Conservation (phyloP, 2,329 filamentous ascomycete genomes). For the Ascochyta fabae region DNA sequence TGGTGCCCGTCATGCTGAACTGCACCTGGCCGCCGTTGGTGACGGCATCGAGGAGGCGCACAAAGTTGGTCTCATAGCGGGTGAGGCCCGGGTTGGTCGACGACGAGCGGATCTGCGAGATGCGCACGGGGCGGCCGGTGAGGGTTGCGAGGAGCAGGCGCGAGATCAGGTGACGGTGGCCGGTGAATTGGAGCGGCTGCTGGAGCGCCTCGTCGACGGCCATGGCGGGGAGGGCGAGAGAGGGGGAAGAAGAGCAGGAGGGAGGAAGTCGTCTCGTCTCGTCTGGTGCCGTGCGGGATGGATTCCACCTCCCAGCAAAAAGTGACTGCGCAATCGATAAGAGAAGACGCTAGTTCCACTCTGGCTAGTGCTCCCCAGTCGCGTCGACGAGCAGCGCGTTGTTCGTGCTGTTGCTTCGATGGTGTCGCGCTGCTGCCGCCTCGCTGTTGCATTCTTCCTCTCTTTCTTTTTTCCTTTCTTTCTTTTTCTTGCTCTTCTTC, state of each 20-base stretch:
- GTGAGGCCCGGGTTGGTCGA: constrained; percentile 89
- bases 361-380: not conserved
- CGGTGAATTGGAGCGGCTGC: constrained; percentile 74
- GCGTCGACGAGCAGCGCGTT: not conserved
- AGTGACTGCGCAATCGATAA: constrained; percentile 12
- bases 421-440: no score
- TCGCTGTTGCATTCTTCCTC: no score
- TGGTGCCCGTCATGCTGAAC: constrained; percentile 95
- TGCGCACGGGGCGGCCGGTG: constrained; percentile 85
- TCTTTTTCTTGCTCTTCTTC: no score
- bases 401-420: not conserved
- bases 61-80: constrained; percentile 91
- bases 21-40: constrained; percentile 96
- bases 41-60: constrained; percentile 90
- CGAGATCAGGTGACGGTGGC: constrained; percentile 80
- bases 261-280: no score
- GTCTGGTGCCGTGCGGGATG: no score
- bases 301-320: no score
- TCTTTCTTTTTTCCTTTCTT: no score
- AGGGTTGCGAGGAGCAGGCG: constrained; percentile 90
- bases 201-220: constrained; percentile 49
- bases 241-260: not conserved
- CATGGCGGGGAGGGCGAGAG: constrained; percentile 24
- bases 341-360: not conserved
- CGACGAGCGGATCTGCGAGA: constrained; percentile 89